Base-by-base conservation (phyloP, 345 rosid species). In the Combretum micranthum region DNA sequence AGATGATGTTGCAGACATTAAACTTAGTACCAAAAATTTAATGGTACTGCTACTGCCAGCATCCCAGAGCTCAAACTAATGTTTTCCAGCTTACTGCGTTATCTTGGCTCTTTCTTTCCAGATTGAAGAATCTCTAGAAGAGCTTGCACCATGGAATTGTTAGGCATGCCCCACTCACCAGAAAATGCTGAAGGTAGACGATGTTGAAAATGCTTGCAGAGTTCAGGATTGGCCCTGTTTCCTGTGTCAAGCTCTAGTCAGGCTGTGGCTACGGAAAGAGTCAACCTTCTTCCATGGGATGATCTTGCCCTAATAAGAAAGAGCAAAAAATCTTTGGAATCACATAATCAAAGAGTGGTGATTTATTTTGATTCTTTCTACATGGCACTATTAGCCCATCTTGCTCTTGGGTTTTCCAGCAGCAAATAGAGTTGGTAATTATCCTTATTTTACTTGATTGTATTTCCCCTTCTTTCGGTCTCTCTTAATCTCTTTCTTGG, bases 91-190 rank as follows among this genome's bases (percentile, higher is more conserved):
- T 20, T 13, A 52, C 18, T 52, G 13, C 37, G 15, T 13, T 16
- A 20, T 22, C 37, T 52, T 22, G 25, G 17, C 13, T 62, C 25
- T 44, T 19, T 47, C n/a, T 23, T 69, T 75, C 51, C 69, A 88
- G 96, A 88, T 92, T 65, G 96, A 93, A 83, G 88, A 89, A 66
- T 93, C 99, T 26, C 62, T 93, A 65, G 99, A 93, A 77, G 96
- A 87, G 88, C 99, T 87, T 70, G 99, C 84, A 80, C 97, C 46
- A 73, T 93, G 87, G 97, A 93, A 69, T 75, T 89, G 69, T 74
- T 93, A 66, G 87, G 87, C 71, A 77, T 83, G 82, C 87, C 94
- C 62, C 77, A 56, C 48, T 75, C 84, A 47, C 90, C 91, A 57
- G 99, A 89, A 73, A 83, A 87, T 75, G 78, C 82, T 57, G 94